phyloP scores from a whole-genome alignment of 2,329 filamentous ascomycete species.

The Purpureocillium takamizusanense region DNA sequence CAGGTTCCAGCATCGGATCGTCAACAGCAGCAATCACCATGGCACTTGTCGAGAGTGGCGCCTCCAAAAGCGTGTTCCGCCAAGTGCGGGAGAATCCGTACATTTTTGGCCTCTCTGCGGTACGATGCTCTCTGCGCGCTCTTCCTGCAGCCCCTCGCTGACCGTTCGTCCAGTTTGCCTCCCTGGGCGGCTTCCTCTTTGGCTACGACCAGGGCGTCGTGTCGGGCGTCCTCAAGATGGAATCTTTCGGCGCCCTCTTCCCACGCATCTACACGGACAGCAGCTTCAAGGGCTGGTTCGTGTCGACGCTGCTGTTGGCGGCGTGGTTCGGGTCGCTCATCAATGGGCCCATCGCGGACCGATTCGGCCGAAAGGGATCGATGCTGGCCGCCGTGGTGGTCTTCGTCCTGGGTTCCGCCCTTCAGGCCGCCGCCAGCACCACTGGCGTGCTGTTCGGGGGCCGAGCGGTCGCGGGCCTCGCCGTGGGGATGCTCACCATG shows the following conservation, averaged over 20 bases:
- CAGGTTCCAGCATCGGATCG: too few relatives aligned
- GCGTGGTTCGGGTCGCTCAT: constrained; percentile 40
- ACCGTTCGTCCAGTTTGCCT: constrained; percentile 15
- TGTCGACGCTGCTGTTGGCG: constrained; percentile 36
- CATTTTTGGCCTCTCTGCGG: constrained; percentile 25
- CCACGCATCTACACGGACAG: constrained; percentile 29
- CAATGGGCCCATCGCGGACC: constrained; percentile 29
- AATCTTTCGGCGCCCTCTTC: constrained; percentile 25
- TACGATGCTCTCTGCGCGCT: not conserved
- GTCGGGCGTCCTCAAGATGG: constrained; percentile 36
- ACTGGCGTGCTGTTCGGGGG: constrained; percentile 31
- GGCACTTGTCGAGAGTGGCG: not conserved
- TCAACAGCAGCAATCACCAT: too few relatives aligned
- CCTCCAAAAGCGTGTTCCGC: constrained; percentile 7
- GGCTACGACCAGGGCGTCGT: constrained; percentile 42
- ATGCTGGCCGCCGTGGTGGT: constrained; percentile 25
- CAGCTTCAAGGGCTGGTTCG: constrained; percentile 43
- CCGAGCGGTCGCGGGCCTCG: constrained; percentile 33
- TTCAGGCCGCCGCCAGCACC: constrained; percentile 32
- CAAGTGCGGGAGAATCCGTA: constrained; percentile 25
- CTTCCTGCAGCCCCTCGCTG: not conserved
- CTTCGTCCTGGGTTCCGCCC: constrained; percentile 30
- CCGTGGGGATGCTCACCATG: constrained; percentile 30
- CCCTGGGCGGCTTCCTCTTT: constrained; percentile 33
- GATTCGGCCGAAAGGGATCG: constrained; percentile 22